Base-by-base conservation (phyloP, 352 stramenopile genomes). In the Pythium periplocum region DNA sequence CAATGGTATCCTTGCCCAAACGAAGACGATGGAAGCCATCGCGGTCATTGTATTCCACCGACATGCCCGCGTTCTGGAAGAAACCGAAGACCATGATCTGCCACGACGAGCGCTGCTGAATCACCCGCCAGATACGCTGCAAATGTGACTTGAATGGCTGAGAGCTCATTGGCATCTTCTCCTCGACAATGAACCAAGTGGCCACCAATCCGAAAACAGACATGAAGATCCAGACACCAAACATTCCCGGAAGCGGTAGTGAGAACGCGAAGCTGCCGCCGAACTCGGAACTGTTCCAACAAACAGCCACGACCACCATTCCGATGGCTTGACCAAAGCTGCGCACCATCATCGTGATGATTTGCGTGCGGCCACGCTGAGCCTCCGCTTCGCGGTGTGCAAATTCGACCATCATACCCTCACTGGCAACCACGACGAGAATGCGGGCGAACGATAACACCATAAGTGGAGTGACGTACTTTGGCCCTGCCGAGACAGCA, bases 351-450 rank as follows among this genome's bases (percentile, higher is more conserved):
- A 64, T 41, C 11, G 56, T 46, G 17, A 59, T 45, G 35, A 55
- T 54, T 48, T 64, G 56, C 6, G 53, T 50, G 31, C 51, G 53
- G 37, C 61, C 61, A 12, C 61, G 61, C 11, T 59, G 48, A 11
- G 46, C 34, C 8, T 31, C 7, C 1, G 37, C 45, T 45, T 65
- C 61, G 12, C 61, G 52, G n/a, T 69, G 61, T 2, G 61, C 56
- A 45, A 61, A 66, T 45, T 66, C 53, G 47, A 69, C 52, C 48
- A 69, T 59, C 45, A 69, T 56, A 4, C 42, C 61, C 6, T 69
- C 61, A 31, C 46, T 33, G n/a, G 56, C 51, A 17, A 51, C 56
- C 41, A 35, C 51, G 8, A 51, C 51, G n/a, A 65, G 31, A 12
- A 37, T 34, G 41, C 38, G 36, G 37, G 45, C 52, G 2, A 61